These are phyloP conservation scores for Hygrophorus pudorinus DNA, from an alignment of 768 basidiomycete species.

Conservation along the genomic window DNA sequence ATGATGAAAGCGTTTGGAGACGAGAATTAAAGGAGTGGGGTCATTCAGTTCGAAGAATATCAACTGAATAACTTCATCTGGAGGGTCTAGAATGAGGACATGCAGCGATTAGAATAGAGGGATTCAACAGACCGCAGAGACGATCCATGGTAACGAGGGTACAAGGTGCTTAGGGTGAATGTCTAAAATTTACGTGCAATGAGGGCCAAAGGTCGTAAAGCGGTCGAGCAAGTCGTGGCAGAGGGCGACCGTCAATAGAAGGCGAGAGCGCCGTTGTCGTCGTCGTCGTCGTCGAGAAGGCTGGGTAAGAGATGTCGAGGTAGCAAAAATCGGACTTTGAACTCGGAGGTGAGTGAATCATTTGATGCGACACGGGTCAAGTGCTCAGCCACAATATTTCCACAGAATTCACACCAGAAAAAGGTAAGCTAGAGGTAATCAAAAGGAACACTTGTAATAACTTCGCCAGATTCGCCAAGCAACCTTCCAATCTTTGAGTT, in stretches of 20 bases:
- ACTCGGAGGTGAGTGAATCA: too few relatives aligned
- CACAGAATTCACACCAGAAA: too few relatives aligned
- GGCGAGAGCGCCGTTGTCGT: background rate
- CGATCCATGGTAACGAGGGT: slow-evolving; percentile 41
- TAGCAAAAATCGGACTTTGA: slow-evolving; percentile 7
- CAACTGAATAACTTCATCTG: slow-evolving; percentile 61
- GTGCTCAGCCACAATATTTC: background rate
- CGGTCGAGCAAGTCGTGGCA: slow-evolving; percentile 4
- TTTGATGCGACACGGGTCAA: too few relatives aligned
- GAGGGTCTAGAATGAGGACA: background rate
- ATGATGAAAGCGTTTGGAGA: slow-evolving; percentile 46
- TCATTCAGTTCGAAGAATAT: slow-evolving; percentile 65
- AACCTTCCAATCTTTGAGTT: slow-evolving; percentile 64
- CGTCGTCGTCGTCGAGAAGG: slow-evolving; percentile 5
- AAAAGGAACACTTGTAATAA: slow-evolving; percentile 32
- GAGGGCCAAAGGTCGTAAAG: slow-evolving; percentile 9
- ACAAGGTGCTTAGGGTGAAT: slow-evolving; percentile 10
- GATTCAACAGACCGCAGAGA: slow-evolving; percentile 47
- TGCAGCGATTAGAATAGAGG: slow-evolving; percentile 9
- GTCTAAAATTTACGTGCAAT: slow-evolving; percentile 6
- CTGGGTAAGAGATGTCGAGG: slow-evolving; percentile 7
- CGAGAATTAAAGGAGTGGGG: slow-evolving; percentile 47
- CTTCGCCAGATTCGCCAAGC: slow-evolving; percentile 57
- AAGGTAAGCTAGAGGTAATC: too few relatives aligned
- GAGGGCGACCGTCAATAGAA: background rate